phyloP scores from a whole-genome alignment of 2,329 filamentous ascomycete genomes.

The Harringtonia lauricola region DNA sequence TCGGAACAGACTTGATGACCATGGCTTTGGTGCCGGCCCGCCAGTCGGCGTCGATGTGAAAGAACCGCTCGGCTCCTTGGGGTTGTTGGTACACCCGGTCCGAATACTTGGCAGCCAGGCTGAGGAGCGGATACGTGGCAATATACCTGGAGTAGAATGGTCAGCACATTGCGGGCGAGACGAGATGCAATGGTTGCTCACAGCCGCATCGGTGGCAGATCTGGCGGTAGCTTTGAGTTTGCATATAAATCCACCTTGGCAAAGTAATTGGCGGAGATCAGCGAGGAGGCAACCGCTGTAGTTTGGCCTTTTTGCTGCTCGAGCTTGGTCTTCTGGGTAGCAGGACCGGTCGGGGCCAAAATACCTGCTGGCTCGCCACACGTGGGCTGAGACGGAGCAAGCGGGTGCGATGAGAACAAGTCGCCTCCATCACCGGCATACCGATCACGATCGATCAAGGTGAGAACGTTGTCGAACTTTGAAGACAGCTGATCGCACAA shows the following conservation, averaged over 20 bases:
- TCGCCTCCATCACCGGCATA: conserved; percentile 19
- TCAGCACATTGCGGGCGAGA: not conserved
- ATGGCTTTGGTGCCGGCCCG: conserved; percentile 71
- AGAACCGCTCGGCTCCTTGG: conserved; percentile 48
- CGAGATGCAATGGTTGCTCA: conserved; percentile 24
- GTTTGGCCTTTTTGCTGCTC: conserved; percentile 22
- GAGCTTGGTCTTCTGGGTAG: no score
- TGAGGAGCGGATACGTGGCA: conserved; percentile 65
- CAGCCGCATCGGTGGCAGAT: conserved; percentile 58
- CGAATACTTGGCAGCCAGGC: conserved; percentile 68
- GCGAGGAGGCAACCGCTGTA: conserved; percentile 20
- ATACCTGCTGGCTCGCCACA: no score
- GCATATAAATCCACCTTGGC: conserved; percentile 68
- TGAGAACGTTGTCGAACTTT: conserved; percentile 58
- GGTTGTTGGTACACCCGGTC: conserved; percentile 62
- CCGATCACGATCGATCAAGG: conserved; percentile 56
- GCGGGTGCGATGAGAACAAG: not conserved
- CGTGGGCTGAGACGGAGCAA: no score
- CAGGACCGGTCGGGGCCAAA: no score
- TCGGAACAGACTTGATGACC: conserved; percentile 69
- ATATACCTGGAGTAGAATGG: conserved; percentile 41
- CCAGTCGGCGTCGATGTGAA: conserved; percentile 62
- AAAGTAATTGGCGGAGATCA: conserved; percentile 48
- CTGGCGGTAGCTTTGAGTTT: conserved; percentile 61
- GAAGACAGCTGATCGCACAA: conserved; percentile 49